phyloP scores from a whole-genome alignment of 306 rosid genomes.

The Casuarina glauca region DNA sequence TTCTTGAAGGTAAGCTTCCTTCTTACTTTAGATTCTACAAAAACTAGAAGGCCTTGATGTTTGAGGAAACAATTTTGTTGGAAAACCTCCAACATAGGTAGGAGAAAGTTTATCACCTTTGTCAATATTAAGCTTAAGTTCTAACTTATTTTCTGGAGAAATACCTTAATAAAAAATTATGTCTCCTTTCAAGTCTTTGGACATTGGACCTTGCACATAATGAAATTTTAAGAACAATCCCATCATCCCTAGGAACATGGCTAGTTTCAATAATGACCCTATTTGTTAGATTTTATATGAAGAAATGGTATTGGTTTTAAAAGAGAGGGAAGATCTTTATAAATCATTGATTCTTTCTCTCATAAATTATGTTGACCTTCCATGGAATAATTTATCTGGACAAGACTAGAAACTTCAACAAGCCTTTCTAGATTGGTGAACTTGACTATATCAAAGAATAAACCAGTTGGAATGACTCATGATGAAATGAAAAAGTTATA shows the following conservation, averaged over 20 bases:
- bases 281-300: accelerated
- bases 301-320: no score
- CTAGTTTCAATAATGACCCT: no score
- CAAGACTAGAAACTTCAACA: conserved; percentile 11
- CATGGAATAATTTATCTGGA: conserved; percentile 12
- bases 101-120: not conserved
- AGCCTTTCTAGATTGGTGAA: not conserved
- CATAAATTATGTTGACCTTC: not conserved
- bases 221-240: not conserved
- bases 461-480: conserved; percentile 13
- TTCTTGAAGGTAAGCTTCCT: no score
- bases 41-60: no score
- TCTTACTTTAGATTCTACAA: no score
- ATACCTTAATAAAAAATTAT: not conserved
- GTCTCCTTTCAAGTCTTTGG: not conserved
- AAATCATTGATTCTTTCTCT: not conserved
- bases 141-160: not conserved
- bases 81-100: not conserved
- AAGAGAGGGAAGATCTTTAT: not conserved
- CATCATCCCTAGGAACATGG: not conserved
- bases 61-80: not conserved
- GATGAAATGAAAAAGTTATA: not conserved
- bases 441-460: conserved; percentile 21
- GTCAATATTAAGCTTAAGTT: not conserved
- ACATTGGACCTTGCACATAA: not conserved